Percentiles rank a stretch among this genome's conserved stretches.
Evolutionary conservation across 1,284 basidiomycete species (phyloP).

Genomic region (Xanthoconium separans): DNA sequence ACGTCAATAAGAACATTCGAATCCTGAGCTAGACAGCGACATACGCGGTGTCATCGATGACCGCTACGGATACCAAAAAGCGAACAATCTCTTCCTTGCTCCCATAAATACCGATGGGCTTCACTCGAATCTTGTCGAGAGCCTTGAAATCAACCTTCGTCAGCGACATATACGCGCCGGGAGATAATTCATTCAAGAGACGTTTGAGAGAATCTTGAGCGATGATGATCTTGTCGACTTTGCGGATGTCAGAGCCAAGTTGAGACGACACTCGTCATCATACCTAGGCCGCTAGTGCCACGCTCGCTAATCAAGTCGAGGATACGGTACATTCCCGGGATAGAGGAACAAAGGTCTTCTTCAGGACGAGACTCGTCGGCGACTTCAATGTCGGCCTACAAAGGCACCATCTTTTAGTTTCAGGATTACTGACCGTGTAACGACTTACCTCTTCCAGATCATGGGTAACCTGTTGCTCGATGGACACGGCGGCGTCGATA

Average conservation of each 20-base stretch:
- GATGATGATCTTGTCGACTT: constrained; percentile 63
- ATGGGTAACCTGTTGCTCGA: constrained; percentile 9
- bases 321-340: constrained; percentile 50
- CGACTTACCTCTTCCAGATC: constrained; percentile 21
- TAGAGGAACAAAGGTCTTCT: constrained; percentile 30
- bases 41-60: constrained; percentile 41
- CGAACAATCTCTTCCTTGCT: constrained; percentile 47
- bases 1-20: not conserved
- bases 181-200: constrained; percentile 46
- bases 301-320: constrained; percentile 55
- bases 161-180: constrained; percentile 48
- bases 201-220: constrained; percentile 44
- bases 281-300: constrained; percentile 52
- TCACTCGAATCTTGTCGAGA: constrained; percentile 43
- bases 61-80: constrained; percentile 38
- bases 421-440: not conserved
- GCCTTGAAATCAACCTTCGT: constrained; percentile 54
- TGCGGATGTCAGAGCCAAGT: not conserved
- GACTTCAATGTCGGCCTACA: constrained; percentile 15
- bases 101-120: constrained; percentile 56
- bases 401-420: not conserved
- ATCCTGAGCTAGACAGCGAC: not conserved
- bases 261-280: constrained; percentile 3
- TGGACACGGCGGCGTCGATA: constrained; percentile 12
- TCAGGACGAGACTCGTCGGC: constrained; percentile 8